Evolutionary conservation across 1,139 yeast species (phyloP), one percentile per base, ranked within the genome.

Genomic region (Ogataea hybrid): DNA sequence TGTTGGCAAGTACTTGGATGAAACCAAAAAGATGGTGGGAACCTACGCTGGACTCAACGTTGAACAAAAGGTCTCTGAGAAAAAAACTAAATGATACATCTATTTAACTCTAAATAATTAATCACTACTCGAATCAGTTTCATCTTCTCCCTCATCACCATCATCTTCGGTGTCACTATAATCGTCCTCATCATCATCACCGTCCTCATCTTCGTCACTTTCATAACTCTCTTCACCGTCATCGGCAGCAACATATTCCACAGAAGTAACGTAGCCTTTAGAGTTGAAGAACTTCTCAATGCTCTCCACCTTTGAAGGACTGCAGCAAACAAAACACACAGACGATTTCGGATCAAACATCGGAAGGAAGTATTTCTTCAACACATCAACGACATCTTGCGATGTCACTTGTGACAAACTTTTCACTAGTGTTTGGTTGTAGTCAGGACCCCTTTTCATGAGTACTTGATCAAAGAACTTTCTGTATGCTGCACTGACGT

Each of bases 371-470:
- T 85, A 86, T 50, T 71, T 75, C 31, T 74, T 69, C 62, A 86
- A 69, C 3, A 74, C 75, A 17, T 69, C 59, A 25, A 73, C 64
- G 48, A 92, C 63, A 48, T 88, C 89, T 0, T 72, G 74, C 5
- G 66, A 66, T 0, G 80, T 75, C 17, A 90, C 78, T 17, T 61
- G 50, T 35, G 74, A 71, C 51, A 84, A 64, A 43, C 68, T 68
- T 20, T 64, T 59, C 58, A 84, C 69, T 32, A 69, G 61, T 25
- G 62, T 62, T 28, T 66, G 62, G 48, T 74, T 75, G 56, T 74
- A 84, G 44, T 81, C 64, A 2, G 88, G 81, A 1, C 95, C 95
- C 46, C 94, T 73, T 49, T 76, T 72, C 57, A 79, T 77, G 56
- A 90, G 70, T 17, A 81, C 71, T 50, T 77, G 74, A 61, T 88